Base-by-base conservation (phyloP, 352 stramenopile genomes). In the Phytophthora brassicae region DNA sequence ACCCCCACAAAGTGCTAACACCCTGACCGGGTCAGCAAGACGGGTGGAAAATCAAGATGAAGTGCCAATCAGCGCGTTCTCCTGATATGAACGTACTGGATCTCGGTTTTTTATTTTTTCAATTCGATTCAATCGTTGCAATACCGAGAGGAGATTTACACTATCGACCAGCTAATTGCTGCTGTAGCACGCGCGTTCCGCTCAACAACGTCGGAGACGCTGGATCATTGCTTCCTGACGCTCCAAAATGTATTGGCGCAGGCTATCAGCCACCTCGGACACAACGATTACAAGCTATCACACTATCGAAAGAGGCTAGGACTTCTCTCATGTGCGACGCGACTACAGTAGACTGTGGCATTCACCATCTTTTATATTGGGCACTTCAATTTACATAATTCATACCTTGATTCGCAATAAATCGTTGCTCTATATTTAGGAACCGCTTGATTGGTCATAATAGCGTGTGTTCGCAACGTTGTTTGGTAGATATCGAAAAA, bases 281-380 rank as follows among this genome's bases (percentile, higher is more conserved):
- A 49, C 38, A 58, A 58, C 38, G 17, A 58, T 35, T 58, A 58
- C n/a, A 50, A 49, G 26, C 50, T 58, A 14, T n/a, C 23, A n/a
- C 50, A 50, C 26, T 50, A 50, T 42, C 14, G 50, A 29, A 48
- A 57, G 19, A 35, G 17, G 19, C 39, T 36, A 28, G 38, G 38
- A 22, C 36, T 50, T 42, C 35, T 11, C 16, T 42, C 6, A 42
- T n/a, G 16, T 42, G 35, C 14, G 35, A 42, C 20, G 26, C 38
- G 11, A 17, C n/a, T 16, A 24, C 24, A 4, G 24, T 58, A 41
- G 50, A 58, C 19, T 33, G n/a, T 19, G 39, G 26, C 20, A 42
- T 56, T 41, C 23, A 57, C 50, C 26, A 58, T 42, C 50, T 49
- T 41, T 28, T 58, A 17, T 42, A 13, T 39, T 24, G 38, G 48